Evolutionary conservation across 176 grass and related monocot genomes (phyloP).

Genomic region (Triticum monococcum): DNA sequence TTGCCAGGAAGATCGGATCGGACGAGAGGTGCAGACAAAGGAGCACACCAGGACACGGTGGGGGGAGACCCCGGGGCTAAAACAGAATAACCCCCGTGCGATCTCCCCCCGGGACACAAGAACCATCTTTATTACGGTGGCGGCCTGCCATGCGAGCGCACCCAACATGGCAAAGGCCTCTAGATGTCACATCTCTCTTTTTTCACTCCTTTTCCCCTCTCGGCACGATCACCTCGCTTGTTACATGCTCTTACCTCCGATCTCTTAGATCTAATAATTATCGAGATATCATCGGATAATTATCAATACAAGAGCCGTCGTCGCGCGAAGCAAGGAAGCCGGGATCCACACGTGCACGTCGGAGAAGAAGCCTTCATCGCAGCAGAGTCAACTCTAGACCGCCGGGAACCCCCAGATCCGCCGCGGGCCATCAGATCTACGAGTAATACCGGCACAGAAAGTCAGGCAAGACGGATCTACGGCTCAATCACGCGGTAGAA

Average conservation of each 20-base stretch:
- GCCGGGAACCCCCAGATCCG: fast-evolving
- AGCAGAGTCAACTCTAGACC: background rate
- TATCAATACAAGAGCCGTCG: constrained; percentile 40
- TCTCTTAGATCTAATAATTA: constrained; percentile 54
- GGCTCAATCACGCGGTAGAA: background rate
- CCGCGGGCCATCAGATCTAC: background rate
- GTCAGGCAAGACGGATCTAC: background rate
- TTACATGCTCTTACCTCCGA: constrained; percentile 27
- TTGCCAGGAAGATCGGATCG: background rate
- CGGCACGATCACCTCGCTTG: background rate
- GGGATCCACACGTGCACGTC: background rate
- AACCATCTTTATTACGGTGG: constrained; percentile 53
- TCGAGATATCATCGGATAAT: constrained; percentile 38
- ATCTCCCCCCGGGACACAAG: constrained; percentile 45
- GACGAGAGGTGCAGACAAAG: background rate
- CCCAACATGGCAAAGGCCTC: constrained; percentile 76
- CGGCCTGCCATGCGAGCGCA: constrained; percentile 82
- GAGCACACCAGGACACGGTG: constrained; percentile 3
- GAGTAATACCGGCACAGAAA: background rate
- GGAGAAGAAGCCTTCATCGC: background rate
- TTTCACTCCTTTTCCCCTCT: background rate
- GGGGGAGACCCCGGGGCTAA: constrained; percentile 49
- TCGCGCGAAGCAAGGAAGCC: background rate
- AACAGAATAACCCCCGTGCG: constrained; percentile 44
- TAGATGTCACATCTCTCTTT: constrained; percentile 27